Percentiles rank a stretch among this genome's conserved stretches.
phyloP scores from a whole-genome alignment of 805 yeast genomes.

The Komagataella ulmi region DNA sequence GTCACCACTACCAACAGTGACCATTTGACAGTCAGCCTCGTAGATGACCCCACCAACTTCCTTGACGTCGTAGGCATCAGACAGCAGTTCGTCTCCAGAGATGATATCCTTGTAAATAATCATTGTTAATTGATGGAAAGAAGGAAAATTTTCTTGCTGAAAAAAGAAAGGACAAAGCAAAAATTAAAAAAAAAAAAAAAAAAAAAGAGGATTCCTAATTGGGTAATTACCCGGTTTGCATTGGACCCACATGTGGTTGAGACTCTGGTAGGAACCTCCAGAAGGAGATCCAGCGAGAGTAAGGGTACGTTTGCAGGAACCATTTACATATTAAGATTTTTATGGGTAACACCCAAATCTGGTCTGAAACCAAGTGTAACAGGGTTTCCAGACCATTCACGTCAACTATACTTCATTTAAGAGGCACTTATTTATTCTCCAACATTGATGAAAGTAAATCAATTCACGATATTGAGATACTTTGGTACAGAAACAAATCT shows the following conservation, averaged over 20 bases:
- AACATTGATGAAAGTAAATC: neutral
- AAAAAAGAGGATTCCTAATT: neutral
- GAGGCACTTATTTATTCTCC: neutral
- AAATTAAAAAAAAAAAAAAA: neutral
- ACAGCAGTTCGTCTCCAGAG: slow-evolving; percentile 91
- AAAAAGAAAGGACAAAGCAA: neutral
- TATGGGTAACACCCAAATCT: neutral
- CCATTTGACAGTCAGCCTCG: slow-evolving; percentile 95
- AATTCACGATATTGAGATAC: neutral
- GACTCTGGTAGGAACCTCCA: neutral
- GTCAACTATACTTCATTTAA: neutral
- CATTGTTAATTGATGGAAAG: slow-evolving; percentile 12
- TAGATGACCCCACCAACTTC: slow-evolving; percentile 82
- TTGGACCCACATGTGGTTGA: neutral
- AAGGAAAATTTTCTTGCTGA: neutral
- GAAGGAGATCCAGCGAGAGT: neutral
- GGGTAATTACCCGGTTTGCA: neutral
- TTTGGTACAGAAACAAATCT: neutral
- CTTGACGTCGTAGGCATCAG: slow-evolving; percentile 90
- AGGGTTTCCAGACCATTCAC: neutral
- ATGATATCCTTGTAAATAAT: slow-evolving; percentile 56
- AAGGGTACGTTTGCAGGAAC: neutral
- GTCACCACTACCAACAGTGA: slow-evolving; percentile 76
- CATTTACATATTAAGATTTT: neutral
- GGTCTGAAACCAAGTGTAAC: neutral